Conservation (phyloP, 1,284 basidiomycete species). For the Puccinia coronata region DNA sequence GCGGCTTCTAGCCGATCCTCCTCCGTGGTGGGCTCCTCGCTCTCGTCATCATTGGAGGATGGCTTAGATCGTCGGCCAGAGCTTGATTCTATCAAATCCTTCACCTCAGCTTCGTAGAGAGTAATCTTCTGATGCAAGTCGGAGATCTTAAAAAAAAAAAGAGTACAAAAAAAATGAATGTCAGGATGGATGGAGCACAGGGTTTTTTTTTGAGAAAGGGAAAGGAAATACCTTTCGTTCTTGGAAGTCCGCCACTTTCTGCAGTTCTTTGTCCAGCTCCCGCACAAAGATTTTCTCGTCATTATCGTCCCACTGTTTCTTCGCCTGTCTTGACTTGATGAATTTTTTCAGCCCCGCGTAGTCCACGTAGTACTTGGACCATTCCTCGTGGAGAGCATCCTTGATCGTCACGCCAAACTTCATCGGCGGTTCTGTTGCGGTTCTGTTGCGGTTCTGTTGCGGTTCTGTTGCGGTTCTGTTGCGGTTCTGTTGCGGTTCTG, state of each 20-base stretch:
- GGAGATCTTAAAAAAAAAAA: slow-evolving; percentile 68
- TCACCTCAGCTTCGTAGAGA: slow-evolving; percentile 76
- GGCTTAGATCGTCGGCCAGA: slow-evolving; percentile 56
- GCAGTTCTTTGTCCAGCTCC: slow-evolving; percentile 23
- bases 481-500: too few species aligned
- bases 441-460: too few species aligned
- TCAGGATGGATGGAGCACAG: not conserved
- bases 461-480: too few species aligned
- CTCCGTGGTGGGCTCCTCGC: slow-evolving; percentile 22
- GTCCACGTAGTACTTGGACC: slow-evolving; percentile 84
- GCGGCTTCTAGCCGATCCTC: slow-evolving; percentile 52
- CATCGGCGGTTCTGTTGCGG: too few species aligned
- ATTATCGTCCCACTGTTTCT: slow-evolving; percentile 45
- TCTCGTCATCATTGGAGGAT: slow-evolving; percentile 51
- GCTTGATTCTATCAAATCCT: slow-evolving; percentile 69
- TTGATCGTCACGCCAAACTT: slow-evolving; percentile 59
- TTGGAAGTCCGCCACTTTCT: slow-evolving; percentile 45
- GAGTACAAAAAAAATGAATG: slow-evolving; percentile 60
- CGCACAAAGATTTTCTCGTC: slow-evolving; percentile 52
- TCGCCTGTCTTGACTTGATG: slow-evolving; percentile 68
- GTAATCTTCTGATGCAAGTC: slow-evolving; percentile 79
- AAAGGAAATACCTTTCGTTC: slow-evolving; percentile 46
- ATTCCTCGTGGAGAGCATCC: slow-evolving; percentile 83
- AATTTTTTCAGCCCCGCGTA: slow-evolving; percentile 80
- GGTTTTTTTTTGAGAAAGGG: not conserved